phyloP scores from a whole-genome alignment of 306 rosid species.

The Astragalus glycyphyllos region DNA sequence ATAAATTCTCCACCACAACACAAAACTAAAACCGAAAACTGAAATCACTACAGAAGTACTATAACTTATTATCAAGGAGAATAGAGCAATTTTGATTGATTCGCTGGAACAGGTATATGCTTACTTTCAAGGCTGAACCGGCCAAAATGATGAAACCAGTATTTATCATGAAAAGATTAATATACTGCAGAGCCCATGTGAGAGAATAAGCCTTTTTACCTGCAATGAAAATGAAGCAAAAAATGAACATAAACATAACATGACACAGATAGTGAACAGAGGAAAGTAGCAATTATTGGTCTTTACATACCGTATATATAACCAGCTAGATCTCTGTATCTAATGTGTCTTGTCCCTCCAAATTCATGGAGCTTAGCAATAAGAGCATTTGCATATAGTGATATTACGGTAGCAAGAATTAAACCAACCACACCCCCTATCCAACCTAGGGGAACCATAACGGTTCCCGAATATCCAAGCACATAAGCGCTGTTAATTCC shows the following conservation, averaged over 20 bases:
- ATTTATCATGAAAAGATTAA: slow-evolving; percentile 94
- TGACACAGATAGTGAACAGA: neutral
- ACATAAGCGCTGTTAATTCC: slow-evolving; percentile 96
- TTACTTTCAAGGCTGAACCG: slow-evolving; percentile 92
- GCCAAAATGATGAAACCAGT: slow-evolving; percentile 90
- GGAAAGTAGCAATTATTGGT: neutral
- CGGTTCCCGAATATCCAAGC: slow-evolving; percentile 82
- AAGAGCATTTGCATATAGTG: slow-evolving; percentile 81
- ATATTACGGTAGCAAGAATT: slow-evolving; percentile 60
- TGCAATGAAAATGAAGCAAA: slow-evolving; percentile 44
- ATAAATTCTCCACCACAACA: neutral
- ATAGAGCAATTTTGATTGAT: slow-evolving; percentile 18
- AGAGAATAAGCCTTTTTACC: slow-evolving; percentile 77
- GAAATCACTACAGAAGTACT: neutral
- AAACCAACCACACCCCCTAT: slow-evolving; percentile 73
- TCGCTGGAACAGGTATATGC: neutral
- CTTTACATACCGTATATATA: slow-evolving; percentile 61
- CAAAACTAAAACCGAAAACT: neutral
- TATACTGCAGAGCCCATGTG: slow-evolving; percentile 87
- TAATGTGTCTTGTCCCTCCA: slow-evolving; percentile 92
- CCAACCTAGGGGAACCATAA: slow-evolving; percentile 96
- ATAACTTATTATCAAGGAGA: neutral
- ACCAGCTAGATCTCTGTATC: slow-evolving; percentile 97
- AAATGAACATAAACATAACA: slow-evolving; percentile 12
- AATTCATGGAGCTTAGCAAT: slow-evolving; percentile 80